phyloP scores from a whole-genome alignment of 2,329 filamentous ascomycete genomes.

The Gaeumannomyces tritici region DNA sequence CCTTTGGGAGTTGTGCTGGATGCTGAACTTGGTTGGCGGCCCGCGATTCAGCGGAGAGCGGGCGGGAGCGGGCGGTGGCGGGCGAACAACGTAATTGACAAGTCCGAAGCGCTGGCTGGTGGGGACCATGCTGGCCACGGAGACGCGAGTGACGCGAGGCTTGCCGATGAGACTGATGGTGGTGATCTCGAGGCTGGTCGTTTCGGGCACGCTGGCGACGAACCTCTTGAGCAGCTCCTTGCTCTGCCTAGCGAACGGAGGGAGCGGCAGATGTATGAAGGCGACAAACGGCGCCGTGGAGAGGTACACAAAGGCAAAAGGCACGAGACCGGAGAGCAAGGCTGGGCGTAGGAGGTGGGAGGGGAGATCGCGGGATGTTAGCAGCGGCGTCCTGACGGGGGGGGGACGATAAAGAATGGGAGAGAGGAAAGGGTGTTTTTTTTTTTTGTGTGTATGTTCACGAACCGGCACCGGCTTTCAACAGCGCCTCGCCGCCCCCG shows the following conservation, averaged over 20 bases:
- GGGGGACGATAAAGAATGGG: too few relatives aligned
- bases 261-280: slow-evolving; percentile 61
- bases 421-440: not conserved
- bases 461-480: slow-evolving; percentile 27
- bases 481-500: slow-evolving; percentile 28
- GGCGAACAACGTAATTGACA: slow-evolving; percentile 23
- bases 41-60: slow-evolving; percentile 10
- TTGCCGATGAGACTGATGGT: slow-evolving; percentile 47
- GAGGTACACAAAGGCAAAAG: slow-evolving; percentile 54
- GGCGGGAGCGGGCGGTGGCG: slow-evolving; percentile 13
- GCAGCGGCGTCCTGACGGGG: not conserved
- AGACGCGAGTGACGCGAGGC: slow-evolving; percentile 30
- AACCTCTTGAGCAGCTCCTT: slow-evolving; percentile 45
- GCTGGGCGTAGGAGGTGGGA: slow-evolving; percentile 32
- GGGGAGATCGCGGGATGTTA: not conserved
- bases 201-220: slow-evolving; percentile 31
- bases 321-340: slow-evolving; percentile 49
- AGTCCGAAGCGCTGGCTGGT: slow-evolving; percentile 22
- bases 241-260: slow-evolving; percentile 53
- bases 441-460: too few relatives aligned
- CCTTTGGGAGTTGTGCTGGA: slow-evolving; percentile 15
- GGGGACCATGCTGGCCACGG: slow-evolving; percentile 22
- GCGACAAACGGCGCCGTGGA: slow-evolving; percentile 62
- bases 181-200: slow-evolving; percentile 39
- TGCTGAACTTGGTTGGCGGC: slow-evolving; percentile 19